Conservation (phyloP, 1,284 basidiomycete genomes). For the Boletus sp. region DNA sequence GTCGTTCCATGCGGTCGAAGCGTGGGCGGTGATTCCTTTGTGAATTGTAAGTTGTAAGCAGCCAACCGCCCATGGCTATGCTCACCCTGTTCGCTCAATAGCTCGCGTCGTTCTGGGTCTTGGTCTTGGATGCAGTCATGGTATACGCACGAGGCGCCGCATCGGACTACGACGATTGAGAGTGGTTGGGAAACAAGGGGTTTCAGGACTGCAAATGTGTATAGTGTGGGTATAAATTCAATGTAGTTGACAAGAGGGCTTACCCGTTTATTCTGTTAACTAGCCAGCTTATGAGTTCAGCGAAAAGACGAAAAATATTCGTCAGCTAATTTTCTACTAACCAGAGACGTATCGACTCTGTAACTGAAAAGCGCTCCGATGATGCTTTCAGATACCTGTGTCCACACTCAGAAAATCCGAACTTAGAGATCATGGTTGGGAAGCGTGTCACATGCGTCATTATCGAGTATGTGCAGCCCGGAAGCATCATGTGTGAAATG, state of each 20-base stretch:
- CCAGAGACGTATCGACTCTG: constrained; percentile 46
- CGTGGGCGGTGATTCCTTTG: constrained; percentile 57
- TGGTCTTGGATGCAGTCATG: constrained; percentile 36
- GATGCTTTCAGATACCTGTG: constrained; percentile 56
- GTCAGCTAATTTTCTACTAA: background rate
- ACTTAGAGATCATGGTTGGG: constrained; percentile 38
- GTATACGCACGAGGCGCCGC: constrained; percentile 52
- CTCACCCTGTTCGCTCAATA: background rate
- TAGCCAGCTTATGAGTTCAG: constrained; percentile 13
- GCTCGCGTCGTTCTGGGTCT: background rate
- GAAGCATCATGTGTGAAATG: background rate
- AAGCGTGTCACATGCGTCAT: constrained; percentile 45
- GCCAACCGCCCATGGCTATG: background rate
- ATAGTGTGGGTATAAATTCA: constrained; percentile 37
- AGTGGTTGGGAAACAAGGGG: constrained; percentile 44
- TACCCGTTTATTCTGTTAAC: background rate
- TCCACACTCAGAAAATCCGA: constrained; percentile 41
- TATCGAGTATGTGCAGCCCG: constrained; percentile 38
- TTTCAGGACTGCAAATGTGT: constrained; percentile 39
- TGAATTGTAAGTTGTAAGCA: constrained; percentile 45
- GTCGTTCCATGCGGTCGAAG: constrained; percentile 44
- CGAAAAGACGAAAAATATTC: background rate
- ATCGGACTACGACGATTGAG: constrained; percentile 59
- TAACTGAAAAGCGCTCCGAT: constrained; percentile 56
- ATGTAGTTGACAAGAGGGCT: background rate